Evolutionary conservation across 192 early-diverging fungal species (phyloP), one percentile per base, ranked within the genome.

Genomic region (Fimicolochytrium jonesii): DNA sequence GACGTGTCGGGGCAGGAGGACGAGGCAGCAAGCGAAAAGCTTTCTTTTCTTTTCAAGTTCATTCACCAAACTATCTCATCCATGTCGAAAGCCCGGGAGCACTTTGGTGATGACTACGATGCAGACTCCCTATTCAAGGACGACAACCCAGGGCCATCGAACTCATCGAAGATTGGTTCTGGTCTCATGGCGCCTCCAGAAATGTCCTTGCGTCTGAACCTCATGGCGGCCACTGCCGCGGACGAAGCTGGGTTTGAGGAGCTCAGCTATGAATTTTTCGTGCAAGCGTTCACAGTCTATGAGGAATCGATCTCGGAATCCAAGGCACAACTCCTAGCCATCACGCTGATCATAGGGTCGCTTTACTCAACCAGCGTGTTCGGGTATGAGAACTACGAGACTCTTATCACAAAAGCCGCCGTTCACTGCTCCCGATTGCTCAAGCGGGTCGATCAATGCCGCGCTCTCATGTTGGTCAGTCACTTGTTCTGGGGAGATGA

Each of bases 251-350:
- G 90, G 5, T 85, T 92, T 67, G 94, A 97, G 65, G 95, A 98
- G 59, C 79, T 92, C n/a, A 84, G 86, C 9, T 99, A 98, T 73
- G 97, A 99, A 72, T 95, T 97, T 74, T 86, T 98, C 72, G 94
- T 95, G 5, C 87, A 95, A 51, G 94, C 95, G 20, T 90, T 99
- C 53, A 95, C 91, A 0, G 86, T 94, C 46, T 99, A 96, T 68
- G 97, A 99, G 70, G 94, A 99, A 59, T 86, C 89, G 25, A 91
- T 98, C 53, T 90, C 88, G 31, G 95, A 97, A 51, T 93, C 92
- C 50, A 83, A 87, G 56, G 88, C 88, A 18, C 95, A 98, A 73
- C 90, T 87, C 66, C 87, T 90, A 58, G 92, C 92, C 15, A 87
- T 99, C 49, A 88, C 85, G 6, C 83, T 88, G 26, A 87, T 98